A percentile compares a stretch with the other conserved stretches of the same genome.
phyloP scores from a whole-genome alignment of 441 rosid species.

The Erodium texanum region DNA sequence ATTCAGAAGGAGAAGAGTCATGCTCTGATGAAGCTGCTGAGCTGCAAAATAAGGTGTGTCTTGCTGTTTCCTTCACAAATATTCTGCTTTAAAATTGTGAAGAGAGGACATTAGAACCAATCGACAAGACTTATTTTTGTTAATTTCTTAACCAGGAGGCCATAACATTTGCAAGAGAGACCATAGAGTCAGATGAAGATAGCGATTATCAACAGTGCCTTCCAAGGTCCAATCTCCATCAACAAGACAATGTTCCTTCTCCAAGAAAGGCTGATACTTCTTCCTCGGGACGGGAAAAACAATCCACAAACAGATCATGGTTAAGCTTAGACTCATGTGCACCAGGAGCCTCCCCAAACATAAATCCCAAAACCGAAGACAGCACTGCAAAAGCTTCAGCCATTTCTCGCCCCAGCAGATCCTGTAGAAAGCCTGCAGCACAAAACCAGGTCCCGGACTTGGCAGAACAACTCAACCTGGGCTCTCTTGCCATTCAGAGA shows the following conservation, averaged over 20 bases:
- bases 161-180: constrained; percentile 24
- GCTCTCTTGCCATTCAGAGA: constrained; percentile 37
- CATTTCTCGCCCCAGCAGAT: constrained; percentile 33
- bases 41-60: constrained; percentile 49
- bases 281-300: constrained; percentile 33
- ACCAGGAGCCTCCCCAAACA: constrained; percentile 23
- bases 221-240: no score
- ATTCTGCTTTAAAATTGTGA: no score
- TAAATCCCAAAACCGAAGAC: constrained; percentile 27
- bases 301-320: constrained; percentile 50
- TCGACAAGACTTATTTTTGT: constrained; percentile 12
- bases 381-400: constrained; percentile 23
- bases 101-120: no score
- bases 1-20: constrained; percentile 87
- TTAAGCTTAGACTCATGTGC: constrained; percentile 64
- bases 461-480: constrained; percentile 40
- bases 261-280: constrained; percentile 22
- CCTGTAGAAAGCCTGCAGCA: constrained; percentile 36
- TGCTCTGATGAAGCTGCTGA: constrained; percentile 39
- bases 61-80: no score
- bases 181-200: constrained; percentile 24
- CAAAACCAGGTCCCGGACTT: constrained; percentile 32
- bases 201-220: constrained; percentile 21
- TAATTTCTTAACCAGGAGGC: constrained; percentile 34
- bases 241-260: constrained; percentile 11